Evolutionary conservation across 768 basidiomycete genomes (phyloP), one percentile per base, ranked within the genome.

Genomic region (Phallus indusiatus): DNA sequence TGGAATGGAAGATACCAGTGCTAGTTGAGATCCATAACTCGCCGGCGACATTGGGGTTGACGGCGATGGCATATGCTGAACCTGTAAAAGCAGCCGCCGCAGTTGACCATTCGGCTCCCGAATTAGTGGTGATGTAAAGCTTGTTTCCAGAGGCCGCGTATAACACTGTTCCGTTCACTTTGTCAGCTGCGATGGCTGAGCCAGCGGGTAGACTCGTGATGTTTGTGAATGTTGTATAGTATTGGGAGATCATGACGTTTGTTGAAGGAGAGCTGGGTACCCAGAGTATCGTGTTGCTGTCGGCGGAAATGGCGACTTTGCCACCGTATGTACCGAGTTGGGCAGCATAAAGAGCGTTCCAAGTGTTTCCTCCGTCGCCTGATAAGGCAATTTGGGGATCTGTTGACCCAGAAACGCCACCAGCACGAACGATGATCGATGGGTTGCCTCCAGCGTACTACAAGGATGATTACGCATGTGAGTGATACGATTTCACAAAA

Each of bases 21-120:
- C 82, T 80, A 1, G 82, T 79, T 0, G 81, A 82, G 1, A 84
- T 81, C 82, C 83, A 85, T 34, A 85, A 72, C 65, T 85, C 83
- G 9, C 82, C 83, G 3, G 78, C 77, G 4, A 78, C 72, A 56
- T 67, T 71, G 16, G 79, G 79, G 67, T 84, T 73, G 24, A 81
- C 83, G 22, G 78, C 74, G 61, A 85, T 73, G 62, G 81, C 81
- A 50, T 71, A 72, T 5, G 81, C 75, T 0, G 75, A 69, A 7
- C 75, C 76, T 5, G 81, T 82, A 1, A 85, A 71, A 17, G 74
- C 67, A 17, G 75, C 74, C 49, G 71, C 71, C 1, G 65, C 67
- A 22, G 70, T 55, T 14, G 63, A 36, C 66, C 84, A 84, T 0
- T 81, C 80, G 62, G 77, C 72, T 10, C 80, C 85, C 12, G 75